These are phyloP conservation scores for Flaveria sonorensis DNA, from an alignment of 129 eudicot species.

Conservation along the genomic window DNA sequence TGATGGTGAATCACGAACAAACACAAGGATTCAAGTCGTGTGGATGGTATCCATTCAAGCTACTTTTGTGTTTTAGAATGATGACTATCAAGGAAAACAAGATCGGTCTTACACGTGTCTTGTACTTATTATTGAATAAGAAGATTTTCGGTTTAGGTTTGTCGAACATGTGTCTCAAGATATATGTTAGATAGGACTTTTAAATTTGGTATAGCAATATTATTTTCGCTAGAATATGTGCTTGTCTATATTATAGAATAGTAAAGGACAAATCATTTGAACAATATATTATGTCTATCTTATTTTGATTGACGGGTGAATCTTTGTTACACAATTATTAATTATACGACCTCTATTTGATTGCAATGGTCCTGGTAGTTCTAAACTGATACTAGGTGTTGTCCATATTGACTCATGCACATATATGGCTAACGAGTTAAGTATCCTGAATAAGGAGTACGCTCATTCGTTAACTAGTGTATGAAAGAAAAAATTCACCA, in stretches of 20 bases:
- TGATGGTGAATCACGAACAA: constrained; percentile 10
- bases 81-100: background rate
- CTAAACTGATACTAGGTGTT: too few relatives aligned
- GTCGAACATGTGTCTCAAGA: background rate
- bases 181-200: background rate
- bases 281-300: background rate
- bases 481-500: too few relatives aligned
- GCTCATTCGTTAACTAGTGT: too few relatives aligned
- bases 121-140: background rate
- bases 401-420: too few relatives aligned
- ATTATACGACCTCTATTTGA: background rate
- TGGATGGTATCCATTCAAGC: background rate
- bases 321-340: background rate
- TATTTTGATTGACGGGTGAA: background rate
- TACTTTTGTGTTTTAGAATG: background rate
- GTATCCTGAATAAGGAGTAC: too few relatives aligned
- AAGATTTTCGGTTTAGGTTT: background rate
- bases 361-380: too few relatives aligned
- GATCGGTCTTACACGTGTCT: background rate
- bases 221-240: too few relatives aligned
- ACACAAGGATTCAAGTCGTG: background rate
- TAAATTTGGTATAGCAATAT: too few relatives aligned
- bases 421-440: too few relatives aligned
- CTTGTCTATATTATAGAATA: too few relatives aligned
- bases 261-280: too few relatives aligned